These are phyloP conservation scores for Bretziella fagacearum DNA, from an alignment of 2,329 filamentous ascomycete species.

Conservation along the genomic window DNA sequence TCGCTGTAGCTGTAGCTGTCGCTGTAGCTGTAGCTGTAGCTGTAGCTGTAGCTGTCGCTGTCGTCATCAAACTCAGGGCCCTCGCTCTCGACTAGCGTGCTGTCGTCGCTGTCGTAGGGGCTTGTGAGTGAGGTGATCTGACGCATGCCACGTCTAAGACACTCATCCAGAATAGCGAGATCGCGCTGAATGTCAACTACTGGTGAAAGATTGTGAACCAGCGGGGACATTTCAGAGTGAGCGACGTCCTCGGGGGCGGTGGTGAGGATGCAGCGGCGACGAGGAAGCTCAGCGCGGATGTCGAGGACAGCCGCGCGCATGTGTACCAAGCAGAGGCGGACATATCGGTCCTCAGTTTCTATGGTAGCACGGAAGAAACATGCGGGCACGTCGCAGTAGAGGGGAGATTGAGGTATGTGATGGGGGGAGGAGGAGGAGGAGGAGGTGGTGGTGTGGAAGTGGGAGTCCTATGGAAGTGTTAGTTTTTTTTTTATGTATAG, in stretches of 20 bases:
- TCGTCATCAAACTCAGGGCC: no score
- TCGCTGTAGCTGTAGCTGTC: no score
- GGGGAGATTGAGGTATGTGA: neutral
- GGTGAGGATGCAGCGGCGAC: neutral
- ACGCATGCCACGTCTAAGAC: neutral
- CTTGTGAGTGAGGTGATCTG: no score
- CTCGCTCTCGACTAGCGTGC: no score
- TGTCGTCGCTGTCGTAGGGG: no score
- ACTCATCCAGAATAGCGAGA: slow-evolving; percentile 1
- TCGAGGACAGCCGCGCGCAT: slow-evolving; percentile 7
- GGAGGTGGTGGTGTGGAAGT: neutral
- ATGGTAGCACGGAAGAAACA: slow-evolving; percentile 11
- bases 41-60: no score
- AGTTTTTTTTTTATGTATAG: neutral
- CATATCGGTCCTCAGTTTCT: slow-evolving; percentile 7
- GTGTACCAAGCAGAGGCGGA: slow-evolving; percentile 10
- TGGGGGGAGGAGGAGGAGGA: neutral
- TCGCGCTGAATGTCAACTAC: no score
- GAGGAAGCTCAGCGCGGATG: slow-evolving; percentile 3
- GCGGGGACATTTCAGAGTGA: neutral
- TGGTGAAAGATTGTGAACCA: no score
- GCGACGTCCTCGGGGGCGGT: neutral
- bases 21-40: no score
- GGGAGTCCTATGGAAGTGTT: slow-evolving; percentile 4
- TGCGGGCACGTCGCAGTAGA: neutral